phyloP scores from a whole-genome alignment of 768 basidiomycete species.

The Peribolospora baueri region DNA sequence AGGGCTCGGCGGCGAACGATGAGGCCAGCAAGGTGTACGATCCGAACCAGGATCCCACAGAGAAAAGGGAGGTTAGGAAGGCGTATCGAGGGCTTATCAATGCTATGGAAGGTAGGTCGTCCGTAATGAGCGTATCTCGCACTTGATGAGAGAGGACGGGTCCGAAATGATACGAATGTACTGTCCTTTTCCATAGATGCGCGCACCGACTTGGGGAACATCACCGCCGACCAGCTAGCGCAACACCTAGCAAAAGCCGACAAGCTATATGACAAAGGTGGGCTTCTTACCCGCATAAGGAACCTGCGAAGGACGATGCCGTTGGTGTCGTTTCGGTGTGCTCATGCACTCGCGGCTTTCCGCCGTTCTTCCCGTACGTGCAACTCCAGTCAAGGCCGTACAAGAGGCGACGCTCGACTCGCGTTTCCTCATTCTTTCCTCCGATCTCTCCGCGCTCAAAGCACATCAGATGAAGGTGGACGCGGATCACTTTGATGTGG shows the following conservation, averaged over 20 bases:
- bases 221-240: constrained; percentile 8
- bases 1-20: neutral
- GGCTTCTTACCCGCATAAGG: neutral
- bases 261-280: constrained; percentile 11
- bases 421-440: constrained; percentile 45
- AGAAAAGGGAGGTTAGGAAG: constrained; percentile 47
- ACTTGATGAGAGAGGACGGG: neutral
- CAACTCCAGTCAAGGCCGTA: constrained; percentile 40
- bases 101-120: constrained; percentile 34
- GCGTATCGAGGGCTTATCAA: constrained; percentile 44
- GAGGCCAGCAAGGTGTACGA: constrained; percentile 29
- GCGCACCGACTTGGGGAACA: constrained; percentile 10
- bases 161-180: neutral
- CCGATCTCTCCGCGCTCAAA: constrained; percentile 56
- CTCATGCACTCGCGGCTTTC: neutral
- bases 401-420: constrained; percentile 83
- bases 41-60: constrained; percentile 61
- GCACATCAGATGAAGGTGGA: constrained; percentile 80
- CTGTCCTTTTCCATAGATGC: constrained; percentile 37
- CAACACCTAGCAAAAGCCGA: constrained; percentile 9
- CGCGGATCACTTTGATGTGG: constrained; percentile 66
- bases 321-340: neutral
- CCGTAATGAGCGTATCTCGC: constrained; percentile 4
- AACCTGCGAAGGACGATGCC: neutral
- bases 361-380: neutral